Base-by-base conservation (phyloP, 768 basidiomycete genomes). In the Cubamyces lactineus region DNA sequence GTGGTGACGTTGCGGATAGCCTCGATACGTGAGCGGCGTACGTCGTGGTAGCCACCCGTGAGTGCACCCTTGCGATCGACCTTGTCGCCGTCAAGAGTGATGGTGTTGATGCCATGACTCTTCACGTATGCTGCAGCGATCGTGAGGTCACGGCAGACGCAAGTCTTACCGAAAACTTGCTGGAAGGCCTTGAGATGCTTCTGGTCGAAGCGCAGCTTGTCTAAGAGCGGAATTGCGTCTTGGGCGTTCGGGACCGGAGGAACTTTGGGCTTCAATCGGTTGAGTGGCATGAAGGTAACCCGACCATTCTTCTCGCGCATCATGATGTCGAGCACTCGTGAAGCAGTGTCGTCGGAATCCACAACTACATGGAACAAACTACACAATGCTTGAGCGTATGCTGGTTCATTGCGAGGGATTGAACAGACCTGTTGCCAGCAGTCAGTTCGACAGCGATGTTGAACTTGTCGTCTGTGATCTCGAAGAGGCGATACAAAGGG, bases 341-440 rank as follows among this genome's bases (percentile, higher is more conserved):
- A 88, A 0, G 95, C 97, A 0, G 95, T 98, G 45, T 88, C 89
- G 70, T 98, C 97, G n/a, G 83, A 91, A 72, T 99, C 96, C 62
- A 98, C 96, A 0, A 98, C 96, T 42, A 98, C 89, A 69, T 99
- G 96, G 79, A 98, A 99, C 26, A 99, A 77, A 70, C 96, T 96
- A 73, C 3, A 28, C 41, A 7, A 3, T 3, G 61, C 39, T 72
- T 17, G 70, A 59, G 17, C 63, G n/a, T 48, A 38, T 41, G 38
- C 28, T 53, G 53, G 7, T 23, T 1, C 21, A 16, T n/a, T n/a
- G 43, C 34, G 24, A 42, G 11, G 46, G 19, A 49, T n/a, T 0
- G 19, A 2, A 53, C 74, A 40, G 57, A 95, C 96, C 93, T 95
- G 72, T 93, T 98, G 0, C 96, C 96, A 0, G 95, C 97, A 0